These are phyloP conservation scores for Astrephomene gubernaculifera DNA, from an alignment of 139 green algal species.

Conservation along the genomic window DNA sequence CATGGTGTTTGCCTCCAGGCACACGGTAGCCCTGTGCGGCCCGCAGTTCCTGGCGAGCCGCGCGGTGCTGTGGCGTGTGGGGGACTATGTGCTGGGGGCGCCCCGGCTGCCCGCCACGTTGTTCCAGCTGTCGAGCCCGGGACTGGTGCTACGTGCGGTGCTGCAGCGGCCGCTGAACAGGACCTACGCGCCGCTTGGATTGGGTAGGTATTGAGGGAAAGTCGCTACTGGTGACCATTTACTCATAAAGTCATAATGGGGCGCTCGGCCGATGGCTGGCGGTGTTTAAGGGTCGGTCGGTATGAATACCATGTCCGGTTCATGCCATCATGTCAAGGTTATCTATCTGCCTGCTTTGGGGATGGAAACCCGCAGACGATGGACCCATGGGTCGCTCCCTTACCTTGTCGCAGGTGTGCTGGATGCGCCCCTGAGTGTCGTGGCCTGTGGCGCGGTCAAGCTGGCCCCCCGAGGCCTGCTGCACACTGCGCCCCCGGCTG, in stretches of 20 bases:
- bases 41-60: background rate
- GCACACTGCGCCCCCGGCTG: background rate
- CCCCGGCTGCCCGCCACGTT: conserved; percentile 23
- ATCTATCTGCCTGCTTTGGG: too few species aligned
- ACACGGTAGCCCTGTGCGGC: background rate
- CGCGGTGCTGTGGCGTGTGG: conserved; percentile 30
- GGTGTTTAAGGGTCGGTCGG: too few species aligned
- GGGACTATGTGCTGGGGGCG: conserved; percentile 18
- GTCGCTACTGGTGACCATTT: too few species aligned
- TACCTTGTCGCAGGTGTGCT: background rate
- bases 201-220: background rate
- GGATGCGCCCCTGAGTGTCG: background rate
- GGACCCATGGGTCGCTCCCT: too few species aligned
- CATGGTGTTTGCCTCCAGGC: conserved; percentile 38
- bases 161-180: conserved; percentile 28
- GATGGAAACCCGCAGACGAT: too few species aligned
- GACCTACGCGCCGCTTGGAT: background rate
- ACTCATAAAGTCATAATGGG: too few species aligned
- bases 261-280: too few species aligned
- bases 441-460: background rate
- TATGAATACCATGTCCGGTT: too few species aligned
- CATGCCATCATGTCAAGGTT: background rate
- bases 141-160: conserved; percentile 24
- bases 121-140: conserved; percentile 16
- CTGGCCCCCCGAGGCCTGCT: background rate